Conservation (phyloP, 441 rosid genomes). For the Geranium incanum region DNA sequence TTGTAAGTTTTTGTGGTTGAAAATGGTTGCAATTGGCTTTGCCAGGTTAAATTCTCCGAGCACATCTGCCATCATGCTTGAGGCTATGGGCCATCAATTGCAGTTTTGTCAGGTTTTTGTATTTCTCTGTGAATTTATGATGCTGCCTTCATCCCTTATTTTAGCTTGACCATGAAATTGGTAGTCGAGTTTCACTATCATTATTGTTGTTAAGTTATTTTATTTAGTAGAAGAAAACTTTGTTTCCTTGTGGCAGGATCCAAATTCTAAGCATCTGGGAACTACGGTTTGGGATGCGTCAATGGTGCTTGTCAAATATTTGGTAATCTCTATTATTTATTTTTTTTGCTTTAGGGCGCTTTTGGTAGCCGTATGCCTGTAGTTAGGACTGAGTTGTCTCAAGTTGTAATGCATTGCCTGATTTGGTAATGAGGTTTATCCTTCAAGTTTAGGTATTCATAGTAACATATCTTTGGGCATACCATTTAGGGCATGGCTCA, state of each 20-base stretch:
- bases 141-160: constrained; percentile 8
- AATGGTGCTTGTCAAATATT: constrained; percentile 79
- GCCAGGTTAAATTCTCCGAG: constrained; percentile 82
- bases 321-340: constrained; percentile 38
- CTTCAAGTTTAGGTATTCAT: neutral
- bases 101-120: constrained; percentile 64
- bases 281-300: constrained; percentile 99
- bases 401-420: neutral
- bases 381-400: neutral
- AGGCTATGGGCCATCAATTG: constrained; percentile 65
- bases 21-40: constrained; percentile 12
- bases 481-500: neutral
- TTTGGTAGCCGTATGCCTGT: neutral
- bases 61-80: constrained; percentile 56
- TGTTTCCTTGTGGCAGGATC: constrained; percentile 52
- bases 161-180: neutral
- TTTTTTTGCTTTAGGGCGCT: constrained; percentile 1
- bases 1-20: neutral
- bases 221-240: constrained; percentile 19
- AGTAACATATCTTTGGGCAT: neutral
- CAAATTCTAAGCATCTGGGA: constrained; percentile 89
- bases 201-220: constrained; percentile 12
- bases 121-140: constrained; percentile 6
- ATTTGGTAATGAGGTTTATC: neutral
- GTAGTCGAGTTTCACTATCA: neutral